Evolutionary conservation across 768 basidiomycete species (phyloP).

Genomic region (Cystofilobasidium ferigula): DNA sequence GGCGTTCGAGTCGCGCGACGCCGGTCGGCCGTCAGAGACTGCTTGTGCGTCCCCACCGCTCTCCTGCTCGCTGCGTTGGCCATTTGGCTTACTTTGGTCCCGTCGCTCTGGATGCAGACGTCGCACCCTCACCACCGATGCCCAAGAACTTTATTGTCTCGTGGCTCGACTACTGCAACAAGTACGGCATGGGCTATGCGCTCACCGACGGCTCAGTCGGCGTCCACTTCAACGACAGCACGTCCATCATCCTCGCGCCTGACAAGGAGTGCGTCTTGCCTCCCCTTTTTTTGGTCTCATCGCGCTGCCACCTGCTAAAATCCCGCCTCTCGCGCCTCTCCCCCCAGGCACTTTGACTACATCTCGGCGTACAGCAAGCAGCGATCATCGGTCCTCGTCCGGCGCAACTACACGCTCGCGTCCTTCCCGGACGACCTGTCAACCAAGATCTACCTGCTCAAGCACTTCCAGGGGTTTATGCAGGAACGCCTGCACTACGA

Average conservation of each 20-base stretch:
- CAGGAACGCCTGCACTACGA: conserved; percentile 78
- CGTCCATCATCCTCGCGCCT: conserved; percentile 68
- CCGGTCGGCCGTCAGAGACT: conserved; percentile 57
- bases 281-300: background rate
- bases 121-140: conserved; percentile 32
- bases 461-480: conserved; percentile 91
- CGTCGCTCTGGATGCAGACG: background rate
- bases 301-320: too few species aligned
- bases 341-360: conserved; percentile 72
- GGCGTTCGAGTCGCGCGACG: conserved; percentile 60
- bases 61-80: background rate
- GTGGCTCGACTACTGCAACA: conserved; percentile 99
- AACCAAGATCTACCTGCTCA: conserved; percentile 81
- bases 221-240: conserved; percentile 94
- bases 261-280: conserved; percentile 61
- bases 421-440: conserved; percentile 62
- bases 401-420: conserved; percentile 44
- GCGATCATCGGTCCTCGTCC: conserved; percentile 48
- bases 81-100: background rate
- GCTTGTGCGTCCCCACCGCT: conserved; percentile 42
- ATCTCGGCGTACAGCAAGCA: conserved; percentile 55
- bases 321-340: background rate
- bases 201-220: conserved; percentile 89
- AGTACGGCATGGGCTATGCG: conserved; percentile 99
- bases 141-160: conserved; percentile 85